Evolutionary conservation across 2,329 filamentous ascomycete species (phyloP), one percentile per base, ranked within the genome.

Genomic region (Aspergillus neoniger): DNA sequence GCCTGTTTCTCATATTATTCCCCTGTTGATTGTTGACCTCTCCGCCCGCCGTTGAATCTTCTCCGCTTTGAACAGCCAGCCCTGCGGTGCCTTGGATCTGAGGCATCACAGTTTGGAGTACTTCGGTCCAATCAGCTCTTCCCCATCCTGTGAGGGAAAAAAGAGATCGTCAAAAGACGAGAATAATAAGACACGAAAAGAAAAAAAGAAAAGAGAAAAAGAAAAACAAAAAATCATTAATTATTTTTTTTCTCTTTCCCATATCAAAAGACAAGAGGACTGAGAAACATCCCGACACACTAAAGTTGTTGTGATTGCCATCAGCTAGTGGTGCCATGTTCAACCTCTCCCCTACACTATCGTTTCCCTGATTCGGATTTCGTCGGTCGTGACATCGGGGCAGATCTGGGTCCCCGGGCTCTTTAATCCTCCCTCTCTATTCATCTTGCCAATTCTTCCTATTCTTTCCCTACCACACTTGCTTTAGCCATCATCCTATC

Each of bases 301-400:
- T 36, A n/a, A n/a, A 32, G 15, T 50, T n/a, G 47, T 50, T 10
- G 47, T 50, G 53, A 55, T 55, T 55, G 39, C 48, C 49, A 61
- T 61, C 62, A 58, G 55, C 63, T 61, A 64, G 64, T 67, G 65
- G 65, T 67, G 65, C 65, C 65, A 66, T 67, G 63, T 62, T 58
- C 63, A 62, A 56, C 64, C 58, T 51, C 58, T 65, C 60, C 63
- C 51, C 61, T 59, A 58, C 63, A 59, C 60, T 60, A 60, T 60
- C 58, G 54, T 48, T 61, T 55, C 64, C 56, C 58, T 66, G 62
- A 61, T 62, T 64, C 50, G 57, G 61, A 63, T 63, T 62, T 60
- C 57, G 59, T 62, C 64, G 60, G 61, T 54, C 41, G 25, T 54
- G 39, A 47, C 19, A 49, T 62, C 49, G 32, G 38, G 54, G 61